Percentiles rank a stretch among this genome's conserved stretches.
Conservation (phyloP, 176 grass and related monocot genomes). For the Metroxylon sagu region DNA sequence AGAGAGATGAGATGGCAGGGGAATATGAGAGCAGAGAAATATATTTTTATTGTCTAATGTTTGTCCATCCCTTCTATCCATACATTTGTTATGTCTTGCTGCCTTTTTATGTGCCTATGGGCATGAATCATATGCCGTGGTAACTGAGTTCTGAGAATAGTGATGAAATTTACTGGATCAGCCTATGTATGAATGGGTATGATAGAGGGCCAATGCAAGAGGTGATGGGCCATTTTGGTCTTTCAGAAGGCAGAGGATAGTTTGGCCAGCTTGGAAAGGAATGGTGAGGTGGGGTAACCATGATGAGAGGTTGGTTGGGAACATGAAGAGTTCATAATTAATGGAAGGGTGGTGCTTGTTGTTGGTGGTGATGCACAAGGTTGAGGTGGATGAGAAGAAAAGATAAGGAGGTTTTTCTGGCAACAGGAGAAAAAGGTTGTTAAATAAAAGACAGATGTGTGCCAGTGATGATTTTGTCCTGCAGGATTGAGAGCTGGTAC, state of each 20-base stretch:
- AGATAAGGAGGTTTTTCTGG: not conserved
- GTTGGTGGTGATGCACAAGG: slow-evolving; percentile 5
- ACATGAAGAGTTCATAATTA: slow-evolving; percentile 18
- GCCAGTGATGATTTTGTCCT: not conserved
- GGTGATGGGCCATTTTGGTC: too few species aligned
- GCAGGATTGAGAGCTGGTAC: not conserved
- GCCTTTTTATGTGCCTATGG: slow-evolving; percentile 31
- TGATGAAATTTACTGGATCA: slow-evolving; percentile 23
- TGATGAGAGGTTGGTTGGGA: not conserved
- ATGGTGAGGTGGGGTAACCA: not conserved
- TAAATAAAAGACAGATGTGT: not conserved
- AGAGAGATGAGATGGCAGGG: not conserved
- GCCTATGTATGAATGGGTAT: slow-evolving; percentile 1
- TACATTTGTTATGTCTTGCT: slow-evolving; percentile 10
- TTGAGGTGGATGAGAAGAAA: slow-evolving; percentile 8
- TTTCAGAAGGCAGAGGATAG: not conserved
- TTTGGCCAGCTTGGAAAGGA: not conserved
- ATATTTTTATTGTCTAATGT: slow-evolving; percentile 14
- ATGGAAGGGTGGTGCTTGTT: slow-evolving; percentile 1
- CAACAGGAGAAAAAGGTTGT: not conserved
- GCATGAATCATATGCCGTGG: not conserved
- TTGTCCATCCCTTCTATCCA: slow-evolving; percentile 14
- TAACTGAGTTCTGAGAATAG: slow-evolving; percentile 4
- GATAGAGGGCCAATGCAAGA: too few species aligned
- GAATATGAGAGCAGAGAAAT: not conserved